A percentile compares a stretch with the other conserved stretches of the same genome.
Conservation (phyloP, 495 filamentous ascomycete genomes). For the Amphirosellinia nigrospora region DNA sequence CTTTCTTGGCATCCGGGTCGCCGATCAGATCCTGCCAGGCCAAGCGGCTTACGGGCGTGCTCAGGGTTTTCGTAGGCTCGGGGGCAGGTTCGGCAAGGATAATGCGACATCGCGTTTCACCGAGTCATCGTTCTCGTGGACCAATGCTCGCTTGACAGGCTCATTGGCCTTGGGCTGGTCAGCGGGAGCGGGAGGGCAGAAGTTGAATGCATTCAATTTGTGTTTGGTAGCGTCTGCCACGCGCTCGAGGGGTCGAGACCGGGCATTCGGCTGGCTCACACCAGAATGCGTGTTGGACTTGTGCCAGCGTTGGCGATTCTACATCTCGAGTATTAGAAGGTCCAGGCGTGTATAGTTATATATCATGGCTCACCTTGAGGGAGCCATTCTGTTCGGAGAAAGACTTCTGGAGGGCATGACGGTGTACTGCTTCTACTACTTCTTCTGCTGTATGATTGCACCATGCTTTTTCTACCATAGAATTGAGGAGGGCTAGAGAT, state of each 20-base stretch:
- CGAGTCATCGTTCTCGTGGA: constrained; percentile 28
- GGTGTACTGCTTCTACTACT: constrained; percentile 26
- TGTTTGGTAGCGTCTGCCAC: constrained; percentile 57
- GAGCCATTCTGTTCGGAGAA: constrained; percentile 53
- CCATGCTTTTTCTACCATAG: constrained; percentile 15
- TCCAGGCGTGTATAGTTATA: background rate
- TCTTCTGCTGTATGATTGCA: background rate
- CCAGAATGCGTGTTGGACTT: constrained; percentile 55
- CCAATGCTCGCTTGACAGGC: constrained; percentile 14
- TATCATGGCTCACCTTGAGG: constrained; percentile 34
- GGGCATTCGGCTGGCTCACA: constrained; percentile 30
- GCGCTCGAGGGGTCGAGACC: constrained; percentile 42
- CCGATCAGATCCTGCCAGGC: constrained; percentile 82
- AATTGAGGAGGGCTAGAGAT: background rate
- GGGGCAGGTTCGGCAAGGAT: constrained; percentile 24
- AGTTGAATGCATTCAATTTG: constrained; percentile 58
- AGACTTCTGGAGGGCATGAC: constrained; percentile 59
- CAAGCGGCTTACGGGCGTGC: constrained; percentile 76
- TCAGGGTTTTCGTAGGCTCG: constrained; percentile 55
- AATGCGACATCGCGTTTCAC: constrained; percentile 11
- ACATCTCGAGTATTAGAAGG: background rate
- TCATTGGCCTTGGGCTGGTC: constrained; percentile 26
- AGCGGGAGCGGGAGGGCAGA: constrained; percentile 32
- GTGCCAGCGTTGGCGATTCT: constrained; percentile 54
- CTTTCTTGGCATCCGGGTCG: constrained; percentile 58